Evolutionary conservation across 192 early-diverging fungal genomes (phyloP).

Genomic region (Gigaspora rosea): DNA sequence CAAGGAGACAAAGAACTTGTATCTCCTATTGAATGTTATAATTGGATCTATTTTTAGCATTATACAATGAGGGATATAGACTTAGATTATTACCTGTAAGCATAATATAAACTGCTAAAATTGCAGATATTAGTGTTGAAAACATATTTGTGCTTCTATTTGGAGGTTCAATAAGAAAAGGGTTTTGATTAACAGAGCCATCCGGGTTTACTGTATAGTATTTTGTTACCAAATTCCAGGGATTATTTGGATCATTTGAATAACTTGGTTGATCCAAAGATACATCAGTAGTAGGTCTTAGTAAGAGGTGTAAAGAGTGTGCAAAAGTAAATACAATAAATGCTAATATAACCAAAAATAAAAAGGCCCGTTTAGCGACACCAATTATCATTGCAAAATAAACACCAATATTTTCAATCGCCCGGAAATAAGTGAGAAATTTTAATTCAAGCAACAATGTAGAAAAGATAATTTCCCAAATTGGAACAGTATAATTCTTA

Average conservation of each 20-base stretch:
- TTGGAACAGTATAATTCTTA: neutral
- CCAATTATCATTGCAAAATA: constrained; percentile 1
- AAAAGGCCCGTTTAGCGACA: neutral
- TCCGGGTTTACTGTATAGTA: neutral
- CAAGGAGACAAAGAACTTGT: neutral
- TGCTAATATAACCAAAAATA: neutral
- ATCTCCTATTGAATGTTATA: neutral
- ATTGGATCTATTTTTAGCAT: neutral
- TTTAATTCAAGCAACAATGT: neutral
- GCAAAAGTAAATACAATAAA: neutral
- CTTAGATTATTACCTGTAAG: neutral
- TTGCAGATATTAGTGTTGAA: neutral
- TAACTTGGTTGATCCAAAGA: neutral
- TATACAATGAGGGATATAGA: neutral
- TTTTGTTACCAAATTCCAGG: neutral
- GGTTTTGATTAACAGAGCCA: neutral
- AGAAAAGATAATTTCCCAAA: neutral
- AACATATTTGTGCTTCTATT: neutral
- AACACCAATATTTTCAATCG: neutral
- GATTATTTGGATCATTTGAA: neutral
- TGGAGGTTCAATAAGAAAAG: neutral
- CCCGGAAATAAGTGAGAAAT: neutral
- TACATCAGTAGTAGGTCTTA: neutral
- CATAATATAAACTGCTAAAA: neutral
- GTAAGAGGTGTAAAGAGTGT: neutral